phyloP scores from a whole-genome alignment of 805 yeast genomes.

The Candida alai region DNA sequence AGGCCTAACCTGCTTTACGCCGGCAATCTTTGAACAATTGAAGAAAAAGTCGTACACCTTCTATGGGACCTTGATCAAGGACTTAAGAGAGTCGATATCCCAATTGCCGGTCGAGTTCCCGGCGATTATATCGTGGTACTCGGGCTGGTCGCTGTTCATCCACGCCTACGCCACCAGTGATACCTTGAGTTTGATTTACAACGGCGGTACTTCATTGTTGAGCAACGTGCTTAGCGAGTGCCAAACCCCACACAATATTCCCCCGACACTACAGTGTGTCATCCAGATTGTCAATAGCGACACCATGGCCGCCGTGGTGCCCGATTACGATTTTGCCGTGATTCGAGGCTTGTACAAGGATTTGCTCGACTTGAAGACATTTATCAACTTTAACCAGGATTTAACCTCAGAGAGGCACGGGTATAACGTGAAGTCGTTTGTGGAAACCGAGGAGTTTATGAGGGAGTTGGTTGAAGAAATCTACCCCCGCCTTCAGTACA shows the following conservation, averaged over 20 bases:
- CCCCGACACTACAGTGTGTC: slow-evolving; percentile 17
- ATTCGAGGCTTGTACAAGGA: slow-evolving; percentile 23
- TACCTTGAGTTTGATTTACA: slow-evolving; percentile 29
- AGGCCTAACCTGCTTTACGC: slow-evolving; percentile 21
- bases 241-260: slow-evolving; percentile 12
- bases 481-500: slow-evolving; percentile 23
- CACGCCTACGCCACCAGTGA: slow-evolving; percentile 29
- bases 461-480: slow-evolving; percentile 20
- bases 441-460: slow-evolving; percentile 30
- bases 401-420: slow-evolving; percentile 11
- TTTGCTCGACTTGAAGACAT: slow-evolving; percentile 23
- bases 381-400: slow-evolving; percentile 14
- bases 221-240: slow-evolving; percentile 23
- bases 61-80: slow-evolving; percentile 33
- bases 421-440: slow-evolving; percentile 8
- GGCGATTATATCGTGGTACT: slow-evolving; percentile 32
- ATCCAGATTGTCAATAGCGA: slow-evolving; percentile 21
- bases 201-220: slow-evolving; percentile 32
- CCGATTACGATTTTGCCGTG: slow-evolving; percentile 32
- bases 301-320: slow-evolving; percentile 20
- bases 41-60: slow-evolving; percentile 28
- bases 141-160: slow-evolving; percentile 33
- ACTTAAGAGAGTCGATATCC: slow-evolving; percentile 29
- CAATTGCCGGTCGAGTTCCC: slow-evolving; percentile 32
- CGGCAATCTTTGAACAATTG: slow-evolving; percentile 25